Base-by-base conservation (phyloP, 1,139 yeast species). In the Yamadazyma diospyri region DNA sequence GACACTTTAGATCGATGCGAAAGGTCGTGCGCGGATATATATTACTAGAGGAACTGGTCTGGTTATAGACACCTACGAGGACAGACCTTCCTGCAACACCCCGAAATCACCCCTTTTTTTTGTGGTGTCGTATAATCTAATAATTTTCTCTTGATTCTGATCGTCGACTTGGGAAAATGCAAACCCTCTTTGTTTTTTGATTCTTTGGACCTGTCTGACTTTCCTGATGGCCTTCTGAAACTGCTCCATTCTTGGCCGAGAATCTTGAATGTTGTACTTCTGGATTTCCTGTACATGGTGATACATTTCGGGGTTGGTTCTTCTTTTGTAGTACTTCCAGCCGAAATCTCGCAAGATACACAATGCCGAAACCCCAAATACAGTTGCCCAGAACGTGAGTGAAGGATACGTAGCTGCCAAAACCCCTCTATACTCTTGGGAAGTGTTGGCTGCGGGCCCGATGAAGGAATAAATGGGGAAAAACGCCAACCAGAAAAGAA, bases 121-220 rank as follows among this genome's bases (percentile, higher is more conserved):
- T 1, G 97, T 89, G 3, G 97, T 92, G 58, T 94, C 98, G 50
- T 94, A 94, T 64, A 94, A 86, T 50, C 98, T 76, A 33, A 94
- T 82, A 43, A 94, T 78, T 53, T 81, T 80, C 43, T 87, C 95
- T 59, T 92, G 97, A 30, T 95, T 95, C 49, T 80, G 83, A 47
- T 85, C 94, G 46, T 88, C 96, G 33, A 86, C 92, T 59, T 92
- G 98, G 3, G 97, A 88, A 51, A 92, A 94, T 1, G 99, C 99
- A 70, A 87, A 94, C 13, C 98, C 98, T 61, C 98, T 81, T 64
- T 92, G 98, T 53, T 92, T 94, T 55, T 94, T 86, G 83, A 92
- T 89, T 59, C 99, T 76, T 59, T 92, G 97, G 23, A 94, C 97
- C 59, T 94, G 98, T 59, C 99, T 81, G 25, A 92, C 97, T 55